phyloP scores from a whole-genome alignment of 2,329 filamentous ascomycete species.

The Ascochyta pisi region DNA sequence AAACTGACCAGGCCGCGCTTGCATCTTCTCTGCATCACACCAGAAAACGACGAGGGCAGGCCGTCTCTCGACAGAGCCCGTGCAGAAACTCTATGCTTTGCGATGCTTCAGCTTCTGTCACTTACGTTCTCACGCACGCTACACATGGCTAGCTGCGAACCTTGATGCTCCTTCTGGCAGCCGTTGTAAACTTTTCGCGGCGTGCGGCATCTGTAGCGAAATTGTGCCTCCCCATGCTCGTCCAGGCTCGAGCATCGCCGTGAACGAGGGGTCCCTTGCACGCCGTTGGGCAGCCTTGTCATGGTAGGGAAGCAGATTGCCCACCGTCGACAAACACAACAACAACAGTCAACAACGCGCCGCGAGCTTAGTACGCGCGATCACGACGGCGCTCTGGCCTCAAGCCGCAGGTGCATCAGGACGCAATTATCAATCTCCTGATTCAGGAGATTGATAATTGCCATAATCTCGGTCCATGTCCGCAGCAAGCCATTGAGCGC shows the following conservation, averaged over 20 bases:
- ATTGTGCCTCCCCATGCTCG: conserved; percentile 7
- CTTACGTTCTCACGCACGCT: conserved; percentile 7
- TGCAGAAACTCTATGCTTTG: conserved; percentile 20
- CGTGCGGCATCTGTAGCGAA: conserved; percentile 14
- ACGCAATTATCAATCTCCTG: no score
- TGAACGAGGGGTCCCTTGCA: conserved; percentile 23
- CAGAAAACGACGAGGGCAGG: conserved; percentile 10
- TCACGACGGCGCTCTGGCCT: conserved; percentile 4
- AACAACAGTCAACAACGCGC: conserved; percentile 12
- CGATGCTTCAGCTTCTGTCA: conserved; percentile 11
- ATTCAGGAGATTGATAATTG: conserved; percentile 12
- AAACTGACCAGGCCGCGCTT: conserved; percentile 19
- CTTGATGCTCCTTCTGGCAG: conserved; percentile 14
- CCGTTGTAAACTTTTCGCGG: conserved; percentile 12
- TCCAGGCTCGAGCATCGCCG: conserved; percentile 18
- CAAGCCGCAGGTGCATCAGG: neutral
- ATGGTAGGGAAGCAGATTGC: conserved; percentile 6
- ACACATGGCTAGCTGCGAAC: conserved; percentile 8
- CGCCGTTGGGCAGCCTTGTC: conserved; percentile 3
- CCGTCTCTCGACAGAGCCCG: neutral
- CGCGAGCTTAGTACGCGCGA: conserved; percentile 12
- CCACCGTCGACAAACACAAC: neutral
- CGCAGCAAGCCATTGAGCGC: conserved; percentile 9
- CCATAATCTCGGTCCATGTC: conserved; percentile 5
- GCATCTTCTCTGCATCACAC: conserved; percentile 17